Evolutionary conservation across 2,329 filamentous ascomycete genomes (phyloP).

Genomic region (Bertia moriformis): DNA sequence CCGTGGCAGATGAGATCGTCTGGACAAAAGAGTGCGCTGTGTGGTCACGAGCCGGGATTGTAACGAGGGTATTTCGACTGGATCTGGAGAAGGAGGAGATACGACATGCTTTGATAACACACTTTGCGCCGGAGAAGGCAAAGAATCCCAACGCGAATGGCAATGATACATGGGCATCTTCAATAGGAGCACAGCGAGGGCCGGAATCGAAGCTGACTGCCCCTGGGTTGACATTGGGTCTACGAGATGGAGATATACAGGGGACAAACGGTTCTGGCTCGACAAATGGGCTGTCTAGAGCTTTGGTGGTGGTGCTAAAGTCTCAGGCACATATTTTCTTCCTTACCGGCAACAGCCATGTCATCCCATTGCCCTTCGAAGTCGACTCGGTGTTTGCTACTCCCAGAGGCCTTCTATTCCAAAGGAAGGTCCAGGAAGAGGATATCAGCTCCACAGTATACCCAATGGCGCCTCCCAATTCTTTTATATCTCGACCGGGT

Average conservation of each 20-base stretch:
- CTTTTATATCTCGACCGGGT: neutral
- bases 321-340: slow-evolving; percentile 51
- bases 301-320: slow-evolving; percentile 45
- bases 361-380: slow-evolving; percentile 50
- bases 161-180: too few species aligned
- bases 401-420: slow-evolving; percentile 38
- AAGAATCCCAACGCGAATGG: slow-evolving; percentile 5
- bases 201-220: neutral
- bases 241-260: neutral
- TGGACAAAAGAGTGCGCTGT: slow-evolving; percentile 44
- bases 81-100: slow-evolving; percentile 43
- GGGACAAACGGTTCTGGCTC: slow-evolving; percentile 3
- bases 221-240: neutral
- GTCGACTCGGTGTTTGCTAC: slow-evolving; percentile 43
- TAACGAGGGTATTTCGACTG: slow-evolving; percentile 44
- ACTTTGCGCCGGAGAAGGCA: slow-evolving; percentile 22
- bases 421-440: slow-evolving; percentile 28
- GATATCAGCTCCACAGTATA: slow-evolving; percentile 3
- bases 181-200: neutral
- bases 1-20: slow-evolving; percentile 40
- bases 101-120: slow-evolving; percentile 41
- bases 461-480: slow-evolving; percentile 1
- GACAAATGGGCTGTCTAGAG: slow-evolving; percentile 18
- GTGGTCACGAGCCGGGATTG: slow-evolving; percentile 43
- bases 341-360: slow-evolving; percentile 40